Conservation (phyloP, 352 stramenopile genomes). For the Pythium diclinum region DNA sequence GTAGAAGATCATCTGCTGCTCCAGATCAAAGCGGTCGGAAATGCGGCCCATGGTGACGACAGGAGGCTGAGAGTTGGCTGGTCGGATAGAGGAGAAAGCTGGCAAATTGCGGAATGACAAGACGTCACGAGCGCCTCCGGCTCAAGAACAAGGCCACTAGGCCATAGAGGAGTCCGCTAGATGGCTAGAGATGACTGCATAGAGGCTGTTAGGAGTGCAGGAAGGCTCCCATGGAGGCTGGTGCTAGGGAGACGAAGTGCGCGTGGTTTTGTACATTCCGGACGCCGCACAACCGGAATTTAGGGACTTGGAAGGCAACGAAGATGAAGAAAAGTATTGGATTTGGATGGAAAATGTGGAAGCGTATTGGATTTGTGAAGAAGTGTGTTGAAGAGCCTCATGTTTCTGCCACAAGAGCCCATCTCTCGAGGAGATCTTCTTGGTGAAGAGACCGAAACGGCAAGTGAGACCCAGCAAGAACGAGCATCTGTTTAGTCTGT, state of each 20-base stretch:
- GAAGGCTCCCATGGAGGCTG: neutral
- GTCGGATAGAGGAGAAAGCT: neutral
- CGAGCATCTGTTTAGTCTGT: slow-evolving; percentile 10
- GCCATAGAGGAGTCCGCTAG: no score
- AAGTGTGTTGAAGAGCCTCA: neutral
- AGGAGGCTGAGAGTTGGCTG: neutral
- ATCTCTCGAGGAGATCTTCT: neutral
- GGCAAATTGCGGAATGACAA: neutral
- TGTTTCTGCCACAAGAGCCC: neutral
- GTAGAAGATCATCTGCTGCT: slow-evolving; percentile 86
- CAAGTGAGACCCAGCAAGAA: slow-evolving; percentile 6
- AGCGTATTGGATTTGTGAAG: no score
- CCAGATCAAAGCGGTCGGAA: slow-evolving; percentile 67
- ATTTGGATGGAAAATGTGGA: no score
- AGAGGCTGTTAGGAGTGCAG: neutral
- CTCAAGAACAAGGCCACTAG: neutral
- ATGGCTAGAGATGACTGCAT: neutral
- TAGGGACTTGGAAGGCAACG: neutral
- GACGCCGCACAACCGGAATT: slow-evolving; percentile 10
- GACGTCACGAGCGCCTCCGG: neutral
- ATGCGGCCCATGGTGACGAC: slow-evolving; percentile 32
- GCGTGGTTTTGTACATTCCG: neutral
- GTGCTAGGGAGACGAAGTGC: neutral
- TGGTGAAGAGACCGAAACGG: neutral
- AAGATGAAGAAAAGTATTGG: neutral